Conservation (phyloP, 768 basidiomycete species). For the Boletus patriciae region DNA sequence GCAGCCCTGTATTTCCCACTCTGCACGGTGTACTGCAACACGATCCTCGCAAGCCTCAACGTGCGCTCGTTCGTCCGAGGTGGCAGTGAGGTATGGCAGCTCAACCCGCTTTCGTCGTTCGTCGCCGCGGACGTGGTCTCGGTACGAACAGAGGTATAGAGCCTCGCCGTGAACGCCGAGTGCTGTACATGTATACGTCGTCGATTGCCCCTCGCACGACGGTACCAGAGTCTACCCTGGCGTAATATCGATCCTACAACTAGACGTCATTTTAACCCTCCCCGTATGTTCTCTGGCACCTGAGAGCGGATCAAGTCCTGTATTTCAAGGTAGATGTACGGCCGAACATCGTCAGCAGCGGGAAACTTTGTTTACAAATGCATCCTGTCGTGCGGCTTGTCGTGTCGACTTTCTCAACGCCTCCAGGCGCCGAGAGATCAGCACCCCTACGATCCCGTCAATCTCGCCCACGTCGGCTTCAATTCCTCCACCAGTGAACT, state of each 20-base stretch:
- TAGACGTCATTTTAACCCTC: too few species aligned
- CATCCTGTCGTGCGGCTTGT: too few species aligned
- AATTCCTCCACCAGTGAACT: constrained; percentile 98
- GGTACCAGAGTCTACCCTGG: too few species aligned
- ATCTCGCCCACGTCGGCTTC: constrained; percentile 99
- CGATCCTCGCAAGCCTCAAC: constrained; percentile 35
- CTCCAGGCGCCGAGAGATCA: constrained; percentile 83
- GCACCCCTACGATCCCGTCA: constrained; percentile 97
- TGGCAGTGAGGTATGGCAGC: not conserved
- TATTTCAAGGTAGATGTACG: too few species aligned
- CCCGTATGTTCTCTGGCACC: not conserved
- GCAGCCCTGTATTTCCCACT: too few species aligned
- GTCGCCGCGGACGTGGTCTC: not conserved
- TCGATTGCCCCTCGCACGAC: not conserved
- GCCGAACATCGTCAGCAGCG: too few species aligned
- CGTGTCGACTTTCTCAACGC: too few species aligned
- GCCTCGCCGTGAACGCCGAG: too few species aligned
- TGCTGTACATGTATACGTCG: not conserved
- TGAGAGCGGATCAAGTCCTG: too few species aligned
- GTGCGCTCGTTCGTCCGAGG: constrained; percentile 20
- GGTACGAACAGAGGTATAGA: not conserved
- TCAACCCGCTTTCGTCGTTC: not conserved
- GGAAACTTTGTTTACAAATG: too few species aligned
- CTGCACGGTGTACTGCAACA: too few species aligned
- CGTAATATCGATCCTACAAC: too few species aligned